phyloP scores from a whole-genome alignment of 768 basidiomycete genomes.

The Filobasidium floriforme region DNA sequence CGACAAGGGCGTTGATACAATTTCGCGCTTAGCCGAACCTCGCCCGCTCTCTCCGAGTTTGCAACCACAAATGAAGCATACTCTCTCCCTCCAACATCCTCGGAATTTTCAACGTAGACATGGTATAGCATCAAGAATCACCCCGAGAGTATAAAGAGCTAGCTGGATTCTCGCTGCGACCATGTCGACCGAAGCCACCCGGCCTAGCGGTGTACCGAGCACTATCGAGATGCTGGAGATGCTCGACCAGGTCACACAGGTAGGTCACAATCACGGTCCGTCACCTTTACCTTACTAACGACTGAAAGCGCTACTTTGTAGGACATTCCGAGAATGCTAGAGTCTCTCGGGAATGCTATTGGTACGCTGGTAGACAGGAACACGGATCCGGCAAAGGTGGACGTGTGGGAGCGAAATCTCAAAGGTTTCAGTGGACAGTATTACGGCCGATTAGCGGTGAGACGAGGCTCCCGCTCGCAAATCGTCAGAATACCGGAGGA shows the following conservation, averaged over 20 bases:
- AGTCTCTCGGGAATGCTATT: conserved; percentile 17
- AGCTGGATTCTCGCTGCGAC: too few relatives aligned
- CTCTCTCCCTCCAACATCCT: too few relatives aligned
- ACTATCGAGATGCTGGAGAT: conserved; percentile 1
- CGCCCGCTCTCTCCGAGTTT: too few relatives aligned
- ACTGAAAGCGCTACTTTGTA: neutral
- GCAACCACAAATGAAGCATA: too few relatives aligned
- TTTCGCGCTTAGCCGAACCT: too few relatives aligned
- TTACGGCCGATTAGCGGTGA: conserved; percentile 20
- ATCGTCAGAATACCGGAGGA: neutral
- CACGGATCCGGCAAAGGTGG: conserved; percentile 10
- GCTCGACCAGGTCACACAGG: conserved; percentile 5
- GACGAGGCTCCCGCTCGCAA: neutral
- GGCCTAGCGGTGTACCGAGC: neutral
- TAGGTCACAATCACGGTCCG: neutral
- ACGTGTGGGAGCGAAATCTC: conserved; percentile 19
- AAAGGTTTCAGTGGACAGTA: conserved; percentile 20
- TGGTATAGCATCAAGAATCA: too few relatives aligned
- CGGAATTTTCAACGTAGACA: too few relatives aligned
- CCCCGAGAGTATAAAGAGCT: too few relatives aligned
- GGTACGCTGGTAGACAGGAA: conserved; percentile 13
- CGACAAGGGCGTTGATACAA: too few relatives aligned
- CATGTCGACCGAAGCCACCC: neutral
- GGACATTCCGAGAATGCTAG: conserved; percentile 19
- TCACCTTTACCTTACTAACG: neutral